Evolutionary conservation across 306 rosid species (phyloP).

Genomic region (Fagus crenata): DNA sequence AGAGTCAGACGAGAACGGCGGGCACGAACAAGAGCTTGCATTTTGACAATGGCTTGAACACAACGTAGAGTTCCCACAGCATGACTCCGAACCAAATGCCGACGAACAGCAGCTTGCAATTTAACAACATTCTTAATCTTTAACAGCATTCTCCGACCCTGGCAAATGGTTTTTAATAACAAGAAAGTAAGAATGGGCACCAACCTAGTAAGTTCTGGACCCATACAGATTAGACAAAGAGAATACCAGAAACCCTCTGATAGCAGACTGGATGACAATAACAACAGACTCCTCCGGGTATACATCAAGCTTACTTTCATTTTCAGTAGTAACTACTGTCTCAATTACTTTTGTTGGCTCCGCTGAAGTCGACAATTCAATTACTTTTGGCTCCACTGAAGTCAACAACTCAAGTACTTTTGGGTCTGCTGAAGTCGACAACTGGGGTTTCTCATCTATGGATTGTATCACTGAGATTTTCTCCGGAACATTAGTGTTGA

Average conservation of each 20-base stretch:
- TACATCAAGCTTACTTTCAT: conserved; percentile 46
- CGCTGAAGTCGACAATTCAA: conserved; percentile 28
- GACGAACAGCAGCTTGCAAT: conserved; percentile 95
- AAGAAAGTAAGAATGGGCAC: conserved; percentile 7
- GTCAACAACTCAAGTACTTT: conserved; percentile 31
- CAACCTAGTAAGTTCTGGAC: conserved; percentile 13
- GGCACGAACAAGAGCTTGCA: conserved; percentile 87
- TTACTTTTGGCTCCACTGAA: too few relatives aligned
- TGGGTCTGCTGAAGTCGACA: conserved; percentile 37
- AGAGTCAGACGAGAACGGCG: conserved; percentile 46
- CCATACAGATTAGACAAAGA: conserved; percentile 20
- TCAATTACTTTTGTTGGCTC: conserved; percentile 40
- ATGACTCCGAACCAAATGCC: conserved; percentile 85
- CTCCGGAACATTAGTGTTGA: conserved; percentile 52
- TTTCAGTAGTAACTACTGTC: conserved; percentile 31
- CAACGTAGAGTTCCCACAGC: conserved; percentile 93
- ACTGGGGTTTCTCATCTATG: conserved; percentile 56
- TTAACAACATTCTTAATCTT: conserved; percentile 64
- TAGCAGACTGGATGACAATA: conserved; percentile 69
- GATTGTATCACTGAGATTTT: conserved; percentile 47
- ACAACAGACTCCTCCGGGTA: conserved; percentile 53
- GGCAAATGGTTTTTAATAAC: conserved; percentile 24
- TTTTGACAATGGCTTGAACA: conserved; percentile 76
- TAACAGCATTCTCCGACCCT: conserved; percentile 61
- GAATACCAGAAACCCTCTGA: conserved; percentile 75